Percentiles rank a stretch among this genome's conserved stretches.
Conservation (phyloP, 345 rosid genomes). For the Pugionium dolabratum region DNA sequence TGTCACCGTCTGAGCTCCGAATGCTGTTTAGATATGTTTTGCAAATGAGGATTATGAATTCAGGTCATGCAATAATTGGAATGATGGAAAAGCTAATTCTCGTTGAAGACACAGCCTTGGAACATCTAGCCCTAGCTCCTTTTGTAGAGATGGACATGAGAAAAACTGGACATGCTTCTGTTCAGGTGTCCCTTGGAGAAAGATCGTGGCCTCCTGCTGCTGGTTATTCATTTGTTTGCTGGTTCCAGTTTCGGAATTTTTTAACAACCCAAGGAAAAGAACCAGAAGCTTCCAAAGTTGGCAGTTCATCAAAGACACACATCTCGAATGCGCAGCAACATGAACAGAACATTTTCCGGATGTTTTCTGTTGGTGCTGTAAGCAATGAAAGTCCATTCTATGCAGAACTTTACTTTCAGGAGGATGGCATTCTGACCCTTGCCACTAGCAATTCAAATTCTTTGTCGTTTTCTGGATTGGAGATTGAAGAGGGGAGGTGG, state of each 20-base stretch:
- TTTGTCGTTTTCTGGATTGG: conserved; percentile 86
- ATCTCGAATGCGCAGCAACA: conserved; percentile 50
- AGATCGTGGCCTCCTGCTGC: conserved; percentile 99
- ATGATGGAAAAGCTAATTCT: conserved; percentile 84
- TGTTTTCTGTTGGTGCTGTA: conserved; percentile 81
- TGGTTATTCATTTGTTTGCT: conserved; percentile 94
- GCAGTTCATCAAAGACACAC: conserved; percentile 48
- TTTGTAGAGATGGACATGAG: conserved; percentile 94
- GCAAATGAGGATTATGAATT: conserved; percentile 68
- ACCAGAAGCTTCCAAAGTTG: conserved; percentile 52
- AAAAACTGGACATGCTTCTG: conserved; percentile 86
- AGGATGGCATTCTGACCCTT: conserved; percentile 84
- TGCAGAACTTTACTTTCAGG: conserved; percentile 85
- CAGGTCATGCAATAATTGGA: conserved; percentile 68
- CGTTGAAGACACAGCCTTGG: conserved; percentile 67
- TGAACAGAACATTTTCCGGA: conserved; percentile 59
- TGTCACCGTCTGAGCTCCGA: conserved; percentile 82
- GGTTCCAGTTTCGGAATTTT: conserved; percentile 85
- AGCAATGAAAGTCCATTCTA: conserved; percentile 59
- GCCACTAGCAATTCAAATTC: conserved; percentile 86
- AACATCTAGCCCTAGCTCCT: conserved; percentile 81
- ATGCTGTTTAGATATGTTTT: conserved; percentile 66
- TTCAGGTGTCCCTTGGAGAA: conserved; percentile 93
- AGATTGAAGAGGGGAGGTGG: conserved; percentile 85
- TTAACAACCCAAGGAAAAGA: conserved; percentile 64